Conservation (phyloP, 768 basidiomycete species). For the Lentinula boryana region DNA sequence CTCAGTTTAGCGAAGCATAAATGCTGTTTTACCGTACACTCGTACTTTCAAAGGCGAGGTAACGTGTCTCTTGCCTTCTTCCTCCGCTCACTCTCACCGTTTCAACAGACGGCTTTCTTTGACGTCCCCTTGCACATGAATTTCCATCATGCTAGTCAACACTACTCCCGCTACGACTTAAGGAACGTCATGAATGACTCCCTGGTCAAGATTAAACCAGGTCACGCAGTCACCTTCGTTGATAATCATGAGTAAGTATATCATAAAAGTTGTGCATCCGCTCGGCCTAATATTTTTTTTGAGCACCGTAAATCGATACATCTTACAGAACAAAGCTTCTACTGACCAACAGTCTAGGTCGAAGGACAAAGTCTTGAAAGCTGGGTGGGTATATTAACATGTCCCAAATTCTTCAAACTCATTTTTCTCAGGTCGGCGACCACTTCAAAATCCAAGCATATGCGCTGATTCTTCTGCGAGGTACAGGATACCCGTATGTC, state of each 20-base stretch:
- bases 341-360: conserved; percentile 24
- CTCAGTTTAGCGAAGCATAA: conserved; percentile 28
- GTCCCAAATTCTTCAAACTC: background rate
- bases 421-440: conserved; percentile 44
- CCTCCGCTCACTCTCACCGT: background rate
- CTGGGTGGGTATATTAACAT: conserved; percentile 44
- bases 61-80: conserved; percentile 9
- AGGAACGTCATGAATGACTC: conserved; percentile 66
- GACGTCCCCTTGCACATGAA: conserved; percentile 88
- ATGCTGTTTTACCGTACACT: conserved; percentile 51
- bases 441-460: conserved; percentile 82
- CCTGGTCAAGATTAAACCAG: conserved; percentile 60
- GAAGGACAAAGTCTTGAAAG: conserved; percentile 74
- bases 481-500: conserved; percentile 68
- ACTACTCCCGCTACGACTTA: conserved; percentile 66
- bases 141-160: conserved; percentile 70
- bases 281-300: conserved; percentile 2
- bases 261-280: background rate
- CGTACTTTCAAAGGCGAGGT: conserved; percentile 63
- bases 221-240: conserved; percentile 85
- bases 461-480: conserved; percentile 68
- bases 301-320: conserved; percentile 51
- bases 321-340: conserved; percentile 10
- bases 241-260: conserved; percentile 80
- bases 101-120: conserved; percentile 73